phyloP scores from a whole-genome alignment of 2,329 filamentous ascomycete genomes.

The Clarireedia sp. region DNA sequence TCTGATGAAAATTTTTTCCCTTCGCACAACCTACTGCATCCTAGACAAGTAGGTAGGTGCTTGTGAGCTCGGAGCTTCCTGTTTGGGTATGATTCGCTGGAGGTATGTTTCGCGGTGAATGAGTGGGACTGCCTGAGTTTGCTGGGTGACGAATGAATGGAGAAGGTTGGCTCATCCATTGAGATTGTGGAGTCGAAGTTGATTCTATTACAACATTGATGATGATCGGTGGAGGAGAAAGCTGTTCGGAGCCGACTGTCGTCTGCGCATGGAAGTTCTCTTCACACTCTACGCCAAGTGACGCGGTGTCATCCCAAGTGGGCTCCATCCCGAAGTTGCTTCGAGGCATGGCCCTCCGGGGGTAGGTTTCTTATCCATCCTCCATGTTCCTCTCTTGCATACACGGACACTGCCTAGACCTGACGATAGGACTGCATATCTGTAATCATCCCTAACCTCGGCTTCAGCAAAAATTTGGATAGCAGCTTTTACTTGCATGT shows the following conservation, averaged over 20 bases:
- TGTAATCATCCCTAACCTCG: neutral
- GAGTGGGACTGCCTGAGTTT: neutral
- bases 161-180: neutral
- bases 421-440: neutral
- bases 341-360: no score
- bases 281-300: neutral
- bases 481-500: neutral
- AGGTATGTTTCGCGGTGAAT: neutral
- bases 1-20: constrained; percentile 7
- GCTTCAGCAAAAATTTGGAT: neutral
- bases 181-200: neutral
- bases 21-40: neutral
- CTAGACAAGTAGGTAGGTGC: neutral
- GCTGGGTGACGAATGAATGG: no score
- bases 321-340: no score
- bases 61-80: neutral
- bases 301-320: neutral
- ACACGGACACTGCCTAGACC: neutral
- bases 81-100: neutral
- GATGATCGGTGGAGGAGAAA: neutral
- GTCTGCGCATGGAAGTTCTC: neutral
- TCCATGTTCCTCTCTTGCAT: neutral
- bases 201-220: neutral
- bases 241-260: neutral
- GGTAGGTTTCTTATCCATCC: no score